Base-by-base conservation (phyloP, 2,329 filamentous ascomycete species). In the Exophiala mesophila region DNA sequence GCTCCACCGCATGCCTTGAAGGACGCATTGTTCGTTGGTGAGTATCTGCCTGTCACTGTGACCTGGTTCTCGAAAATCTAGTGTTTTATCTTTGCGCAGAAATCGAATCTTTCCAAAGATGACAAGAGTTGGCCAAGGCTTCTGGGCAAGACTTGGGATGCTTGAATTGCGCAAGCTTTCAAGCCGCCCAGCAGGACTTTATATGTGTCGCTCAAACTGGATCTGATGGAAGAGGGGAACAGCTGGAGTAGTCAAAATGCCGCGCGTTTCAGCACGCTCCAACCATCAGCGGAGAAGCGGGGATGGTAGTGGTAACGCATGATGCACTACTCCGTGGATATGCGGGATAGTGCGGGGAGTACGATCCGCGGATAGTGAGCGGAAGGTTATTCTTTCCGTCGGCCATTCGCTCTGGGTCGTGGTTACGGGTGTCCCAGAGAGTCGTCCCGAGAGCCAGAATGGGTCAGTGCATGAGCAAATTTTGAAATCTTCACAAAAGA, bases 1-100 rank as follows among this genome's bases (percentile, higher is more conserved):
- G 34, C 15, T 38, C 36, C 5, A 26, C 36, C 15, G 36, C 19
- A 28, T 38, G 23, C 6, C 19, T 5, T 20, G 36, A 38, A 17
- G 34, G 9, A 9, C 36, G 8, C 36, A 38, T 38, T n/a, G 9
- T 15, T 38, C 12, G 21, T 15, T 24, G 21, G 4, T 38, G 36
- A 9, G 24, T 28, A 28, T 8, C 24, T 28, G n/a, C n/a, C n/a
- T n/a, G 24, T 8, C 24, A n/a, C 24, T 28, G 8, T 8, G 24
- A 28, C n/a, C n/a, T n/a, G n/a, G 24, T 8, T 28, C 24, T 28
- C 24, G 24, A 28, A 28, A n/a, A n/a, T 28, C 8, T n/a, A 28
- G 8, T 28, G n/a, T 28, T 28, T n/a, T 28, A 28, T n/a, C 24
- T n/a, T 28, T n/a, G 8, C 24, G 24, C n/a, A 28, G n/a, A n/a